These are phyloP conservation scores for Nemania serpens DNA, from an alignment of 2,329 filamentous ascomycete genomes.

Conservation along the genomic window DNA sequence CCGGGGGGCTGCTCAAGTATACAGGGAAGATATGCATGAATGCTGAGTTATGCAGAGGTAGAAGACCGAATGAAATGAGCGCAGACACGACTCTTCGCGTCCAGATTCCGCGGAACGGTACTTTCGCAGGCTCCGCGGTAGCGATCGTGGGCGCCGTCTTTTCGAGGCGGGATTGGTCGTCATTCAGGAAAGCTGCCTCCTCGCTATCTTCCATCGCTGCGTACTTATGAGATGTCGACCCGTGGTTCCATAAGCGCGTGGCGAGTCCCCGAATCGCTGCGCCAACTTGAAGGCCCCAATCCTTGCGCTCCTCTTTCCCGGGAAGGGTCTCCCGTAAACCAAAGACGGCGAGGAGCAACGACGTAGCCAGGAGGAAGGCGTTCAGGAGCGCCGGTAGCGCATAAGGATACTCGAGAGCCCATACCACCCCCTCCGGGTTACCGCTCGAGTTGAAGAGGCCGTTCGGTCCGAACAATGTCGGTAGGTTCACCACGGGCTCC, in stretches of 20 bases:
- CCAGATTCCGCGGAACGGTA: slow-evolving; percentile 34
- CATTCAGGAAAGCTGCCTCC: slow-evolving; percentile 27
- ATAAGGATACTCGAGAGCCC: slow-evolving; percentile 50
- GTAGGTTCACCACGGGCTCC: slow-evolving; percentile 47
- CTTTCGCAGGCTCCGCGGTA: background rate
- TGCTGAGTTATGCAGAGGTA: slow-evolving; percentile 66
- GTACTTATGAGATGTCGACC: slow-evolving; percentile 7
- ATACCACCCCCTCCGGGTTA: slow-evolving; percentile 43
- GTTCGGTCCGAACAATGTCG: slow-evolving; percentile 45
- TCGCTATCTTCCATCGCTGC: slow-evolving; percentile 18
- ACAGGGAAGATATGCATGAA: slow-evolving; percentile 68
- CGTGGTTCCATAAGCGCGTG: slow-evolving; percentile 19
- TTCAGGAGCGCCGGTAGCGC: slow-evolving; percentile 50
- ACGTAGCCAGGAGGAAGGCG: slow-evolving; percentile 40
- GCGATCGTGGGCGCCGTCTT: slow-evolving; percentile 17
- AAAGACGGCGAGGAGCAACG: slow-evolving; percentile 42
- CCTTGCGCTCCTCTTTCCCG: slow-evolving; percentile 35
- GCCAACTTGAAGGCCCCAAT: slow-evolving; percentile 30
- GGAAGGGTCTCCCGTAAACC: slow-evolving; percentile 46
- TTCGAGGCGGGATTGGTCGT: slow-evolving; percentile 18
- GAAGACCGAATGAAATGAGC: slow-evolving; percentile 48
- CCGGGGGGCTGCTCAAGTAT: slow-evolving; percentile 61
- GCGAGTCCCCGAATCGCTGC: slow-evolving; percentile 22
- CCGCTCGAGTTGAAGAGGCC: slow-evolving; percentile 43
- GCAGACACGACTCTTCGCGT: slow-evolving; percentile 43